Base-by-base conservation (phyloP, 2,329 filamentous ascomycete species). In the Acrodontium crateriforme region DNA sequence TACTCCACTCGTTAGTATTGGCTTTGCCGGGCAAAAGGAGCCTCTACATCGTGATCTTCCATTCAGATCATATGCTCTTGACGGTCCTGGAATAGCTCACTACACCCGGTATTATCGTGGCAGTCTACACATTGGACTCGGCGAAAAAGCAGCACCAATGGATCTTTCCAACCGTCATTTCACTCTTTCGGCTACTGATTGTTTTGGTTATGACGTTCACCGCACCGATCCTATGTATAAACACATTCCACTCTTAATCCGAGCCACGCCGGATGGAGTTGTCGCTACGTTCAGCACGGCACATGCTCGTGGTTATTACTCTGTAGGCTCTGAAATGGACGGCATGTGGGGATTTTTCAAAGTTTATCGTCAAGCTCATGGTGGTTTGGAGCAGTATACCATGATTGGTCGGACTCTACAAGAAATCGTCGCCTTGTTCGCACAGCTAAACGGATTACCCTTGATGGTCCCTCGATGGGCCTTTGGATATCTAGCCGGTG, bases 301-400 rank as follows among this genome's bases (percentile, higher is more conserved):
- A 2, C 72, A 81, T 43, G 60, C 65, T 1, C 58, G 76, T 28
- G 75, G 73, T 0, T 65, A 63, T 10, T 81, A 74, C 58, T 69
- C 67, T 6, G 60, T 82, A 6, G 78, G 77, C 2, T 70, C 71
- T 1, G 77, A 82, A 49, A 75, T 82, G 52, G 78, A 83, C 44
- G 76, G 77, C 16, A 67, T 81, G 54, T 82, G 76, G 74, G 77
- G 77, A 1, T 68, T 67, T 32, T 81, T 72, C 64, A 81, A 81
- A 48, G 73, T 78, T 12, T 79, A 78, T 42, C 66, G 76, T 6
- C 77, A 82, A 50, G 73, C 78, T 34, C 67, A 75, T 37, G 77
- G 78, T 13, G 78, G 78, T 0, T 57, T 82, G 1, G 77, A 82
- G 45, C 68, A 80, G 52, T 81, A 80, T 39, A 57, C 74, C 13